These are phyloP conservation scores for Solanum acaule DNA, from an alignment of 257 asterid genomes.

Conservation along the genomic window DNA sequence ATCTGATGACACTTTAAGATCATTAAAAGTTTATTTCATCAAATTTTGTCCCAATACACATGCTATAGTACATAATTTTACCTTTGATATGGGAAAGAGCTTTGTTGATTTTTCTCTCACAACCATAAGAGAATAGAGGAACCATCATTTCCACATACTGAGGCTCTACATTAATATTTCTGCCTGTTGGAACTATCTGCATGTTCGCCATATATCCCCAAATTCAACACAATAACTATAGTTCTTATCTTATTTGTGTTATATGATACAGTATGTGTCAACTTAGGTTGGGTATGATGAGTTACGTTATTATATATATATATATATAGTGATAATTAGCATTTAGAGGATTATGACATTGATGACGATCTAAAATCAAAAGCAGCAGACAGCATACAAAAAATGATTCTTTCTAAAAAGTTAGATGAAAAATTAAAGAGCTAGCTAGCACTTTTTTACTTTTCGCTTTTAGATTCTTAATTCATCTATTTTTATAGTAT, in stretches of 20 bases:
- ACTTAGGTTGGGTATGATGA: background rate
- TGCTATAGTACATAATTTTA: constrained; percentile 1
- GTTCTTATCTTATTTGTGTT: background rate
- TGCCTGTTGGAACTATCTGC: constrained; percentile 43
- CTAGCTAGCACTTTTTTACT: background rate
- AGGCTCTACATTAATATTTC: constrained; percentile 49
- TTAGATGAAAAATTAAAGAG: background rate
- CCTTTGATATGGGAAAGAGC: constrained; percentile 78
- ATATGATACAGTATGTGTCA: background rate
- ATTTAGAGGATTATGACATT: background rate
- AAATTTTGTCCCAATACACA: no score
- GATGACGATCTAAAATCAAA: background rate
- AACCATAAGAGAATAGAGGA: constrained; percentile 80
- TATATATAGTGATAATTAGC: no score
- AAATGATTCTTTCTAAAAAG: constrained; percentile 20
- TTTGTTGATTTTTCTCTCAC: constrained; percentile 68
- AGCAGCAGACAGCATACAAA: constrained; percentile 13
- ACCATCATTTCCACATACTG: constrained; percentile 92
- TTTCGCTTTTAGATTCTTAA: background rate
- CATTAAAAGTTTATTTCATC: background rate
- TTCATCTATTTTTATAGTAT: background rate
- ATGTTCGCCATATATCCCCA: constrained; percentile 19
- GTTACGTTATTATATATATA: background rate
- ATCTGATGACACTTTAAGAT: background rate
- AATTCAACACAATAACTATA: background rate